phyloP scores from a whole-genome alignment of 2,329 filamentous ascomycete species.

The Colletotrichum noveboracense region DNA sequence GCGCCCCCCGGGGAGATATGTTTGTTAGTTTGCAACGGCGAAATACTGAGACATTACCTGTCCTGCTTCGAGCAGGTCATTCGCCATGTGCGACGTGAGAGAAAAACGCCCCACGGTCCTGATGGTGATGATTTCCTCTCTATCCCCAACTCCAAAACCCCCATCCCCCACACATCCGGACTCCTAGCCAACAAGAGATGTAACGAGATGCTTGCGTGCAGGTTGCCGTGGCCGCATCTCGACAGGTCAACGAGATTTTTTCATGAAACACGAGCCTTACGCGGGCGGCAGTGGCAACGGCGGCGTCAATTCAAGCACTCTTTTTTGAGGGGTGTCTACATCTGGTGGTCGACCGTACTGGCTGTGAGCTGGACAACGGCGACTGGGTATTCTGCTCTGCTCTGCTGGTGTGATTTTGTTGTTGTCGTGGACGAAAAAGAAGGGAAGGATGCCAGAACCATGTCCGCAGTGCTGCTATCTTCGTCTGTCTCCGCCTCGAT shows the following conservation, averaged over 20 bases:
- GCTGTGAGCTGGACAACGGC: background rate
- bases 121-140: background rate
- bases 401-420: background rate
- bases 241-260: conserved; percentile 6
- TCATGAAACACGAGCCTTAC: conserved; percentile 22
- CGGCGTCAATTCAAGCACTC: background rate
- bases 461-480: conserved; percentile 4
- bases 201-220: background rate
- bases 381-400: conserved; percentile 11
- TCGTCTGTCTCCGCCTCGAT: conserved; percentile 34
- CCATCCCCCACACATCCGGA: conserved; percentile 1
- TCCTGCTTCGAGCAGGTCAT: background rate
- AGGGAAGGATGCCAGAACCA: background rate
- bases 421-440: background rate
- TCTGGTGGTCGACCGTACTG: conserved; percentile 5
- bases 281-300: conserved; percentile 14
- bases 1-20: background rate
- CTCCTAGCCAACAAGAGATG: background rate
- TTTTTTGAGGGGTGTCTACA: background rate
- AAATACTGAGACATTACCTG: background rate
- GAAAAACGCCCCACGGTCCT: background rate
- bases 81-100: background rate
- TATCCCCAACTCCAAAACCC: background rate
- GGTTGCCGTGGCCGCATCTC: conserved; percentile 6
- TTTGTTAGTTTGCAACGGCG: conserved; percentile 12